Base-by-base conservation (phyloP, 441 rosid species). In the Biscutella laevigata region DNA sequence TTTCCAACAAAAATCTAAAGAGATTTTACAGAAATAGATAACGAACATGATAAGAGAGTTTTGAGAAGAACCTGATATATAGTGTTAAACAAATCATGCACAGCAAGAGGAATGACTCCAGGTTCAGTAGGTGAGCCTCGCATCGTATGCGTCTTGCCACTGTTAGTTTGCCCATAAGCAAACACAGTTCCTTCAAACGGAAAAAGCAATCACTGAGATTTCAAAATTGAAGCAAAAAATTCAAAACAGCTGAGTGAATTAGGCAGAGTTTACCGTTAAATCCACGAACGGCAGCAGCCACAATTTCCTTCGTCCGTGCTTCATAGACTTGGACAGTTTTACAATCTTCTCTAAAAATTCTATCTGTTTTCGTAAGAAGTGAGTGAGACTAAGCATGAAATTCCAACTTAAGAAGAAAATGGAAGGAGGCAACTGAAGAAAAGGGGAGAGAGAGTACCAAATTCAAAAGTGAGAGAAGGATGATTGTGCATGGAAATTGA, bases 131-230 rank as follows among this genome's bases (percentile, higher is more conserved):
- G 59, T 0, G 95, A 76, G 36, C 98, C 98, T 34, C 95, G 80
- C 98, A 91, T 91, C 2, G 98, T 91, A 57, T 85, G 87, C 0
- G 98, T 91, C 82, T 91, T 91, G 11, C 96, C 98, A 37, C 96
- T 91, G 39, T 85, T 88, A 4, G 98, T 91, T 61, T 91, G 96
- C 27, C 98, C 98, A 43, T 91, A 91, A 22, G 96, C 98, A 75
- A 91, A 91, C 29, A 85, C 95, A 5, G 98, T 91, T 9, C 98
- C 96, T 91, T 45, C 40, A 57, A 34, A n/a, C 15, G n/a, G 50
- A 40, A 13, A 21, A 20, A 47, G 25, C 19, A 4, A 9, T 21
- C 4, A 19, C 25, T 25, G 32, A 52, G 19, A 52, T 1, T 35
- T 15, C 60, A 17, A 55, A 62, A 47, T 19, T 8, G 62, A 33